phyloP scores from a whole-genome alignment of 495 filamentous ascomycete genomes.

The Oidiodendron maius region DNA sequence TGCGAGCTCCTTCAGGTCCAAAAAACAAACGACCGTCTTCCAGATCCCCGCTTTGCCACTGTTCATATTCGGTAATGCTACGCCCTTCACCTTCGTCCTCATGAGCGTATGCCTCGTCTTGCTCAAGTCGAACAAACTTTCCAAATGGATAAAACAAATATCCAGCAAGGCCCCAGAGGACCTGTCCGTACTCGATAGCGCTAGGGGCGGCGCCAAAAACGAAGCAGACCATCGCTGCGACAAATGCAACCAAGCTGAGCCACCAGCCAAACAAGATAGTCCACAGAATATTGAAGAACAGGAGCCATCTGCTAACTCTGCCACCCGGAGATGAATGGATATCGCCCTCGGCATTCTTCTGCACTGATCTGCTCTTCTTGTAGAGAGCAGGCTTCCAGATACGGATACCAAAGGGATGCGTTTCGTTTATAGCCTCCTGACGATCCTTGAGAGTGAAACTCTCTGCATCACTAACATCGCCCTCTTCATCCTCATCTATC shows the following conservation, averaged over 20 bases:
- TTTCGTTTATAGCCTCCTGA: conserved; percentile 97
- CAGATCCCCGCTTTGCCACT: conserved; percentile 96
- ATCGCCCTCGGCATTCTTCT: conserved; percentile 92
- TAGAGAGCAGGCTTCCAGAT: conserved; percentile 98
- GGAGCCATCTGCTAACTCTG: conserved; percentile 73
- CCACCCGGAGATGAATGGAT: conserved; percentile 95
- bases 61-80: conserved; percentile 98
- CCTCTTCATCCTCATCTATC: conserved; percentile 33
- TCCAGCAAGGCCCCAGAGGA: conserved; percentile 75
- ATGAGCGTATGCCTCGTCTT: conserved; percentile 89
- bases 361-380: conserved; percentile 94
- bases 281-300: conserved; percentile 86
- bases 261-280: conserved; percentile 95
- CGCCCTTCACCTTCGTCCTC: conserved; percentile 99
- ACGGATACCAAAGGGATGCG: conserved; percentile 96
- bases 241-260: conserved; percentile 71
- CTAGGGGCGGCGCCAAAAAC: conserved; percentile 72
- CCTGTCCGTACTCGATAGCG: conserved; percentile 77
- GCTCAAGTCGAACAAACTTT: conserved; percentile 86
- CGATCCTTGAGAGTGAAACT: conserved; percentile 86
- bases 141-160: conserved; percentile 97
- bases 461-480: conserved; percentile 69
- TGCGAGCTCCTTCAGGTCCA: conserved; percentile 71
- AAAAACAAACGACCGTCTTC: conserved; percentile 96
- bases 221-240: conserved; percentile 73